A percentile compares a stretch with the other conserved stretches of the same genome.
Evolutionary conservation across 164 flowering plant genomes (phyloP).

Genomic region (Chloranthus sessilifolius): DNA sequence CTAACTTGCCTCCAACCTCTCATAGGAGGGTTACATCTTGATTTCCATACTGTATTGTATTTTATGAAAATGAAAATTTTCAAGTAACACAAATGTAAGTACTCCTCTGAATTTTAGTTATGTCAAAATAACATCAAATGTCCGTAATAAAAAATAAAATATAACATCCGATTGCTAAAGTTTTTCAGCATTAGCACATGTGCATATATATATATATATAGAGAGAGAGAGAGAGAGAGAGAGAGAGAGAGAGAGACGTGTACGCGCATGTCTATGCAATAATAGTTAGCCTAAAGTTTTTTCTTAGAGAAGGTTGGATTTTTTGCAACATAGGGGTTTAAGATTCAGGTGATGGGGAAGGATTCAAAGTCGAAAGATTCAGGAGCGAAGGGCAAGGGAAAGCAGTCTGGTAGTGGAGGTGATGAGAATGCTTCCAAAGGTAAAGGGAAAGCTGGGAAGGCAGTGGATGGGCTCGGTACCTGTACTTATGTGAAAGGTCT

Average conservation of each 20-base stretch:
- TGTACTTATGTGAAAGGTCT: slow-evolving; percentile 96
- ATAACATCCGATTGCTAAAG: too few relatives aligned
- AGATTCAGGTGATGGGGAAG: slow-evolving; percentile 53
- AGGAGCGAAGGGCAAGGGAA: slow-evolving; percentile 82
- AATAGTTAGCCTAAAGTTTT: too few relatives aligned
- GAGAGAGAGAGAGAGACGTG: too few relatives aligned
- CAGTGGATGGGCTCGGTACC: slow-evolving; percentile 85
- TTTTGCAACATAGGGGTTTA: neutral
- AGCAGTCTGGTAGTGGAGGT: slow-evolving; percentile 63
- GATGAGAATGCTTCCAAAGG: slow-evolving; percentile 77
- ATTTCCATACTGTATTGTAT: neutral
- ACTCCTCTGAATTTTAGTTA: too few relatives aligned
- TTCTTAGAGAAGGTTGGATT: neutral
- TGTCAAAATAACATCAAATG: too few relatives aligned
- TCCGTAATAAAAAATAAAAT: too few relatives aligned
- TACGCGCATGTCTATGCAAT: too few relatives aligned
- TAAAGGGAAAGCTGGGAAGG: slow-evolving; percentile 79
- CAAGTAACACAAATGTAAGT: neutral
- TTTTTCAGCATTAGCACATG: neutral
- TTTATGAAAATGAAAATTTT: neutral
- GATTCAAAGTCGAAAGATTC: slow-evolving; percentile 56
- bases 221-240: too few relatives aligned
- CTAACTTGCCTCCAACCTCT: too few relatives aligned
- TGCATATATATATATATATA: too few relatives aligned
- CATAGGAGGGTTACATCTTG: too few relatives aligned